Evolutionary conservation across 352 stramenopile genomes (phyloP), one percentile per base, ranked within the genome.

Genomic region (Globisporangium polare): DNA sequence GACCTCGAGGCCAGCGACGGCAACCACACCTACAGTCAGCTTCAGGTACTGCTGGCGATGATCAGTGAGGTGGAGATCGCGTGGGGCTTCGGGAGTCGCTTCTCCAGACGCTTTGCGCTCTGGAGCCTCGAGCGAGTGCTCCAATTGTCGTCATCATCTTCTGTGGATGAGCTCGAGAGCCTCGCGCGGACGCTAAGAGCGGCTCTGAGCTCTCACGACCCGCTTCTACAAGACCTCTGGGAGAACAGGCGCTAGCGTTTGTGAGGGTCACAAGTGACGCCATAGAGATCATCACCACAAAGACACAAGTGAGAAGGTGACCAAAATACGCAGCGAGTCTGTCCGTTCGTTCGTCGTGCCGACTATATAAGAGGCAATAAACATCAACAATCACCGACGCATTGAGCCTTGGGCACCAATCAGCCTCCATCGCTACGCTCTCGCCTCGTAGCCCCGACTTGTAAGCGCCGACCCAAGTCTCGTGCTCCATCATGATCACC

Each of bases 51-150:
- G 43, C 55, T 46, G 43, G 53, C 52, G 15, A 27, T 77, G 0
- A 31, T 86, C 29, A 37, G 62, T 15, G 80, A 90, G 33, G 64
- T 86, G 18, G 67, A 75, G 31, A 63, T 60, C 27, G 69, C 73
- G 29, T 90, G 80, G 78, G 60, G 53, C 22, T 74, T 71, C 56
- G 60, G 54, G 18, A 74, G 68, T 41, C 63, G 68, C 52, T 86
- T 75, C 61, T 73, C 78, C 22, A 53, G 72, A 47, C 74, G 78
- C 8, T 90, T 84, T 63, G 68, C 77, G 24, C 63, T 73, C 17
- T 90, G 80, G 80, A 77, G 69, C 15, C 56, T 88, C 33, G 60
- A 66, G 24, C 33, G 53, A 42, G 37, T 77, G 33, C 37, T 60
- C 1, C 20, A 52, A 15, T 12, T 12, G 5, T 27, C 39, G 0